Evolutionary conservation across 805 yeast genomes (phyloP), one percentile per base, ranked within the genome.

Genomic region (Kuraishia floccosa): DNA sequence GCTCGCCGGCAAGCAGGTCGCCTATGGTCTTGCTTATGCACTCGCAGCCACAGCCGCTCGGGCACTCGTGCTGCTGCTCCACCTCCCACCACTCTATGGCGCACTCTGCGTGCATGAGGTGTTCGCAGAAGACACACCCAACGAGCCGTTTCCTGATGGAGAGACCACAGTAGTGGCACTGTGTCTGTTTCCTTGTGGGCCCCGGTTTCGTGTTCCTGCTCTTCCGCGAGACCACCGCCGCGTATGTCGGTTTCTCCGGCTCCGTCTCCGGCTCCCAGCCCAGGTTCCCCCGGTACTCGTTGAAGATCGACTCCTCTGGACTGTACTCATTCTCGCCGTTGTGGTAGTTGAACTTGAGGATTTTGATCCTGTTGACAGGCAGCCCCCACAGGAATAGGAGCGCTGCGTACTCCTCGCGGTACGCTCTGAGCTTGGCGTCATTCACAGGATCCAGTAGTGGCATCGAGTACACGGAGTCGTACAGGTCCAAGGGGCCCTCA

Each of bases 31-130:
- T n/a, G n/a, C n/a, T 11, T 6, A 72, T 48, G 53, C 95, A 84
- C 4, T 46, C 39, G 44, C 95, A 85, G 0, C 94, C 94, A 59
- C 95, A 85, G 0, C 94, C 95, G 28, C 81, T 68, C 0, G 93
- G 76, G 52, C 95, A 84, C 42, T 78, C 81, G 0, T 39, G 39
- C 35, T 60, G 55, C 6, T 49, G 48, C 17, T 45, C 56, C 1
- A 49, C 42, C 6, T 54, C 52, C 84, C 93, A 85, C 96, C 97
- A 87, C 30, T 65, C 65, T 13, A 64, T 54, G 0, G 94, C 91
- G 57, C 97, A 87, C 15, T 60, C 59, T 3, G 83, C 68, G 48
- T 87, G 97, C 40, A 81, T 44, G 3, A 82, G 60, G 52, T 89
- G 96, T 34, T 74, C 79, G 53, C 97, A 87, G 17, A 59, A 58